Base-by-base conservation (phyloP, 2,329 filamentous ascomycete species). In the Colletotrichum sp. region DNA sequence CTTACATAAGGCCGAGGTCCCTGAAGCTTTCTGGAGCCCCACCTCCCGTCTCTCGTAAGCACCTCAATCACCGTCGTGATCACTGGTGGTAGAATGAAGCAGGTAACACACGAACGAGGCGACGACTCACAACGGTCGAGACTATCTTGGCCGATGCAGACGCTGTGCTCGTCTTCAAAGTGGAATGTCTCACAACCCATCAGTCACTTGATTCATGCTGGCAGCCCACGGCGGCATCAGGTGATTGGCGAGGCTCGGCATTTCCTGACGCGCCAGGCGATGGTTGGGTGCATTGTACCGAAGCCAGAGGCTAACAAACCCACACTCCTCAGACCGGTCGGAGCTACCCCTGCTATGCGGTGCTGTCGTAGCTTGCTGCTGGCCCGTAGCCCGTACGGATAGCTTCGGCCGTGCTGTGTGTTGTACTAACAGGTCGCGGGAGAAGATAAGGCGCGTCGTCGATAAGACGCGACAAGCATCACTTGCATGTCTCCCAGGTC, bases 181-280 rank as follows among this genome's bases (percentile, higher is more conserved):
- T 66, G 70, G 65, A 68, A 70, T 78, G 76, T 78, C 74, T 78
- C 76, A 78, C 71, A 69, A n/a, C 27, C 64, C 76, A 61, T 75
- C 57, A 69, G 76, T 78, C 76, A 78, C 77, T 75, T 78, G 76
- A 78, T 77, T 77, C 71, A 74, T 66, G 61, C 59, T 59, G 61
- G 66, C 66, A 75, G 60, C 74, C 74, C 63, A 74, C 36, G 63
- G 44, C 27, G 44, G 32, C 64, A 78, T 77, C 76, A 78, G 76
- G 75, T 78, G 76, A 78, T 72, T 74, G 61, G 68, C 36, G 68
- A 78, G 71, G 74, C 71, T 75, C 74, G 75, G 71, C 72, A 76
- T 67, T 76, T 66, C 48, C 15, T 32, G 65, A 74, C 48, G 59
- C 70, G 67, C 67, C n/a, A 69, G 34, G 30, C 55, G 63, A 39